Base-by-base conservation (phyloP, 345 rosid species). In the Arabidopsis suecica region DNA sequence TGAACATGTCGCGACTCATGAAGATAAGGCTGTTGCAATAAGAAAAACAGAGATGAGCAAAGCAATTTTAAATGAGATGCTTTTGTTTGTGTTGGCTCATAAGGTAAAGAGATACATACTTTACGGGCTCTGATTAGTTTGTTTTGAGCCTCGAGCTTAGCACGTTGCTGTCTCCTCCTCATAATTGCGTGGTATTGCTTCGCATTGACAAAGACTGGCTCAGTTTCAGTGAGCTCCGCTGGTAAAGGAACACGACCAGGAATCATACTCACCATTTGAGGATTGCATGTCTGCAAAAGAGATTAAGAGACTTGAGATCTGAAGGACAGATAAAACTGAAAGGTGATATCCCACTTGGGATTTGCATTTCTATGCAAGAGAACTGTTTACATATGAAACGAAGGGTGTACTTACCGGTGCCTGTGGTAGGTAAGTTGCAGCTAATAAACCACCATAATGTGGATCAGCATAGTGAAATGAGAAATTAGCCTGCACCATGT, bases 1-100 rank as follows among this genome's bases (percentile, higher is more conserved):
- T 93, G 98, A 61, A 78, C 77, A 78, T 93, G 98, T 49, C 98
- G 86, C 69, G 98, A 91, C 80, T 93, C 93, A 0, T 91, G 98
- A 67, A 93, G 93, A 72, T 93, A 93, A 0, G 89, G 95, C 97
- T 93, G 84, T 80, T 56, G 25, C 22, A 54, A 20, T 42, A 42
- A 69, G 5, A 42, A 62, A 61, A 61, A 36, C 58, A 62, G 34
- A 61, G 50, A 76, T 76, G 70, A 76, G 65, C 60, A 69, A 25
- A 54, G 28, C 40, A 38, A 33, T 49, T n/a, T 32, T 45, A 37
- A 22, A 0, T 7, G 32, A 62, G 28, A 56, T 40, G 23, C 48
- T 14, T 40, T 48, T 71, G 53, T 45, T 45, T 62, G 7, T 2
- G 49, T 14, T 68, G 41, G 23, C 16, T 3, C 38, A 6, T 54